phyloP scores from a whole-genome alignment of 2,329 filamentous ascomycete species.

The Colletotrichum camelliae region DNA sequence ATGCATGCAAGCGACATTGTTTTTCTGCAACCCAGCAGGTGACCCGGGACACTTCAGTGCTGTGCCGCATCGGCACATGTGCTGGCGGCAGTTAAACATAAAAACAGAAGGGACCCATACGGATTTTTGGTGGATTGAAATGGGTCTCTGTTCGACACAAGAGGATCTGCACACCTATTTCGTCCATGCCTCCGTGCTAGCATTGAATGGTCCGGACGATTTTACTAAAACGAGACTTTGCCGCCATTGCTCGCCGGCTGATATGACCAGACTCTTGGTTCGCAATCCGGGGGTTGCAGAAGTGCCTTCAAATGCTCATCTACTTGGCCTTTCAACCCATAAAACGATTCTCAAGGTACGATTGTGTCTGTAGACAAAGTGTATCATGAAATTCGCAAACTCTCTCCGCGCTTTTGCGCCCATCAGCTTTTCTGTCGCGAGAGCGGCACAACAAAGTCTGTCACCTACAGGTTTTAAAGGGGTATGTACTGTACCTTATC shows the following conservation, averaged over 20 bases:
- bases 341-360: not conserved
- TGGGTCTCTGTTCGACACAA: not conserved
- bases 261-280: not conserved
- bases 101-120: not conserved
- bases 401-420: not conserved
- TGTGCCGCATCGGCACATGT: not conserved
- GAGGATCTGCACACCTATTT: not conserved
- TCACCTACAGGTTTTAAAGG: not conserved
- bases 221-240: not conserved
- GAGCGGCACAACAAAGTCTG: not conserved
- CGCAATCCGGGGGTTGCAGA: no score
- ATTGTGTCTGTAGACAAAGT: not conserved
- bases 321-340: not conserved
- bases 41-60: not conserved
- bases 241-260: not conserved
- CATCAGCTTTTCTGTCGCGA: not conserved
- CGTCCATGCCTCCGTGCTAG: not conserved
- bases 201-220: not conserved
- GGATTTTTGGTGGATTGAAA: not conserved
- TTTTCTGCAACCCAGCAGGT: not conserved
- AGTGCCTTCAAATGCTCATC: not conserved
- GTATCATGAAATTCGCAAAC: not conserved
- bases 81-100: not conserved
- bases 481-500: not conserved
- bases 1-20: slow-evolving; percentile 1